Evolutionary conservation across 2,329 filamentous ascomycete genomes (phyloP), one percentile per base, ranked within the genome.

Genomic region (Ramularia endophylla): DNA sequence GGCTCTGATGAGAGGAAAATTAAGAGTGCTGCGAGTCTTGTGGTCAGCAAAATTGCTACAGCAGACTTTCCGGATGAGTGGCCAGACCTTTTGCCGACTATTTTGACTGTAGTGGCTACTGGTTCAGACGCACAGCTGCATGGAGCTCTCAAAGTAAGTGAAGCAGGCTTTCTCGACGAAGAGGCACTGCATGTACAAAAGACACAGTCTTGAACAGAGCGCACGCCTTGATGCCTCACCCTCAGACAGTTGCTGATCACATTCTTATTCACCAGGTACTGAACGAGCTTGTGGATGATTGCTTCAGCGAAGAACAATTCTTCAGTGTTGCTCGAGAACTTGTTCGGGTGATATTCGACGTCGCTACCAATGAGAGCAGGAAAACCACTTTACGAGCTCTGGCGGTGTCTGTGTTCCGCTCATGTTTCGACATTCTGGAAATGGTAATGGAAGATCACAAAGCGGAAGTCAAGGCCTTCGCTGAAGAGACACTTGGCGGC

Each of bases 381-480:
- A 88, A 86, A 60, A 75, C 84, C 8, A 60, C 55, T 6, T 72
- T 95, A 44, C 79, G 92, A 47, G 87, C 88, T 20, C 72, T 97
- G 53, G 86, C 92, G 28, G 83, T 97, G 30, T 87, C 85, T 29
- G 86, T 95, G 43, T 95, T 97, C 72, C 79, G 87, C 43, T 81
- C 81, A 36, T 95, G 87, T 66, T 94, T 98, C 63, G 88, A 97
- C 61, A 86, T 92, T 42, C 78, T 98, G 69, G 88, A 97, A 66
- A 94, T 95, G 78, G 85, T 97, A 52, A 85, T 95, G 72, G 89
- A 95, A 53, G 87, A 94, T 54, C 86, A 97, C 66, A 85, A 86
- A 57, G 75, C 77, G 43, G 86, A 86, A 41, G 87, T 97, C 47
- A 92, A 87, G 65, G 75, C 74, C 1, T 98, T 98, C 62, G 88